Conservation (phyloP, 805 yeast species). For the Candida broadrunensis region DNA sequence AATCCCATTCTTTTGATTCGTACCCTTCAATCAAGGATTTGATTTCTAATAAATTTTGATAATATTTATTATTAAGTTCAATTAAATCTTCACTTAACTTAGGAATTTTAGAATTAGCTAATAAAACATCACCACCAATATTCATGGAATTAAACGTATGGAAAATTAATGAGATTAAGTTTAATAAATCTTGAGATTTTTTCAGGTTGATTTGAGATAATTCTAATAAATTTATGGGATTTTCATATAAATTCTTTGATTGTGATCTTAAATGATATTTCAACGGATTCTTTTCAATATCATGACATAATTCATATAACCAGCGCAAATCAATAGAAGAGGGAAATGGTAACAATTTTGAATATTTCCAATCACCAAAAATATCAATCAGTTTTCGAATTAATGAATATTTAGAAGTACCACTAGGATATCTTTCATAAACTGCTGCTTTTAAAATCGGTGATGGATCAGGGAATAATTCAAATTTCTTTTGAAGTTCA, state of each 20-base stretch:
- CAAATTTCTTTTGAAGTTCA: slow-evolving; percentile 26
- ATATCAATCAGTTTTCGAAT: slow-evolving; percentile 37
- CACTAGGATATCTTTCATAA: slow-evolving; percentile 49
- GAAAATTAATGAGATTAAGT: slow-evolving; percentile 25
- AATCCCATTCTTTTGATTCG: slow-evolving; percentile 36
- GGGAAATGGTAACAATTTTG: slow-evolving; percentile 34
- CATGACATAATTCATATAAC: slow-evolving; percentile 39
- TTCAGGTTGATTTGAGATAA: slow-evolving; percentile 18
- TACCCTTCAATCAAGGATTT: slow-evolving; percentile 25
- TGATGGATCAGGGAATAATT: slow-evolving; percentile 40
- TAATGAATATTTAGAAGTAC: slow-evolving; percentile 46
- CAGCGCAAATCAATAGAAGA: slow-evolving; percentile 23
- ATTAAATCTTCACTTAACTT: slow-evolving; percentile 23
- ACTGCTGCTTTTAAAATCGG: slow-evolving; percentile 37
- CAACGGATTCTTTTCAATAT: slow-evolving; percentile 46
- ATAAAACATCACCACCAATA: slow-evolving; percentile 29
- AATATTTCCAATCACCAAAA: slow-evolving; percentile 32
- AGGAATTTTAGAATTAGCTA: slow-evolving; percentile 39
- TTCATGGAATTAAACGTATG: slow-evolving; percentile 20
- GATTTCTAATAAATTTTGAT: slow-evolving; percentile 16
- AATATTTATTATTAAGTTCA: slow-evolving; percentile 15
- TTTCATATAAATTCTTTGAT: slow-evolving; percentile 27
- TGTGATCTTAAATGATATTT: slow-evolving; percentile 45
- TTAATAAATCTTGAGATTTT: slow-evolving; percentile 19
- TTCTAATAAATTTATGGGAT: slow-evolving; percentile 35